A percentile compares a stretch with the other conserved stretches of the same genome.
Conservation (phyloP, 495 filamentous ascomycete species). For the Podospora anserina region DNA sequence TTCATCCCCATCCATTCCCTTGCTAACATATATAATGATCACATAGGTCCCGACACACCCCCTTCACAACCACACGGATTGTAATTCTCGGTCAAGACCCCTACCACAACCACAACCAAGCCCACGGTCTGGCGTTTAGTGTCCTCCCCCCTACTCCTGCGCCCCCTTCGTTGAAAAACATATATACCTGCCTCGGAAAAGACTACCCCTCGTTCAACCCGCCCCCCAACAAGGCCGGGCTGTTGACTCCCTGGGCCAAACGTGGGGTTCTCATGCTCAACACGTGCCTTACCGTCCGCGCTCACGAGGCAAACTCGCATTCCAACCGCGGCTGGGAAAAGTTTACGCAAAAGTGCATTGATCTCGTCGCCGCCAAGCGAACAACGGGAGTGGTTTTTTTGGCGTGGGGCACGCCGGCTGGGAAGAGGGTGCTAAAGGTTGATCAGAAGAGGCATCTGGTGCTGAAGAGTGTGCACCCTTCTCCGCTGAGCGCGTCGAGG, state of each 20-base stretch:
- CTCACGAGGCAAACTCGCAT: slow-evolving; percentile 81
- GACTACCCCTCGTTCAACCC: slow-evolving; percentile 79
- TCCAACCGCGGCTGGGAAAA: slow-evolving; percentile 82
- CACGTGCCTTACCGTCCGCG: slow-evolving; percentile 86
- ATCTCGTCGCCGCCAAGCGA: slow-evolving; percentile 72
- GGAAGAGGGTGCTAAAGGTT: slow-evolving; percentile 66
- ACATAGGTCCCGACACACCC: slow-evolving; percentile 87
- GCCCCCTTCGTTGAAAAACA: slow-evolving; percentile 85
- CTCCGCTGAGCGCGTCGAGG: slow-evolving; percentile 72
- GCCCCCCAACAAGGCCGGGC: slow-evolving; percentile 72
- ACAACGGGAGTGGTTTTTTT: slow-evolving; percentile 85
- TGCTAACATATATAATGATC: background rate
- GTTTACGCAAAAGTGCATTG: slow-evolving; percentile 87
- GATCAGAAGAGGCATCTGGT: slow-evolving; percentile 71
- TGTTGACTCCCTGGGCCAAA: slow-evolving; percentile 90
- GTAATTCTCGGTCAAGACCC: slow-evolving; percentile 96
- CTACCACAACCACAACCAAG: slow-evolving; percentile 94
- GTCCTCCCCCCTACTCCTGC: slow-evolving; percentile 84
- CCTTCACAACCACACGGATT: slow-evolving; percentile 77
- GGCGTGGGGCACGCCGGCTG: slow-evolving; percentile 84
- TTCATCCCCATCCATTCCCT: background rate
- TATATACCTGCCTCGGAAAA: slow-evolving; percentile 78
- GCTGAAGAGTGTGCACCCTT: slow-evolving; percentile 83
- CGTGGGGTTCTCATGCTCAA: slow-evolving; percentile 89
- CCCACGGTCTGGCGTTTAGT: slow-evolving; percentile 92